Percentiles rank a stretch among this genome's conserved stretches.
Conservation (phyloP, 768 basidiomycete genomes). For the Omphalotus guepiniiformis region DNA sequence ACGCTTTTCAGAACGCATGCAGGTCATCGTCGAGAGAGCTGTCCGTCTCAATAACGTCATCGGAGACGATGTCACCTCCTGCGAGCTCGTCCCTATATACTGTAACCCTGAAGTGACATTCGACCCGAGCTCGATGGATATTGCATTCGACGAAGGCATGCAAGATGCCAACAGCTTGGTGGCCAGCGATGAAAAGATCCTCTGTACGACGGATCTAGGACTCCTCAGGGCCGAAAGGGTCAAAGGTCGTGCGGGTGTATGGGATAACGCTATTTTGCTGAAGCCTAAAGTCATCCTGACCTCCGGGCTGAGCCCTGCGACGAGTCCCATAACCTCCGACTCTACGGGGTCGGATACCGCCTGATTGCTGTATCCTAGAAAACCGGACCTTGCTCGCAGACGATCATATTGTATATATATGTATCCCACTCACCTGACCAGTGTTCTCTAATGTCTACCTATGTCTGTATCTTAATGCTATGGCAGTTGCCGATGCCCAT, state of each 20-base stretch:
- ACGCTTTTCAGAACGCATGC: conserved; percentile 41
- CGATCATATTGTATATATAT: too few species aligned
- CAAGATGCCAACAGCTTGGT: neutral
- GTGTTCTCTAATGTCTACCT: too few species aligned
- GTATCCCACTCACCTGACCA: too few species aligned
- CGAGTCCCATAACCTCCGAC: neutral
- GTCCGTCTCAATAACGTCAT: conserved; percentile 51
- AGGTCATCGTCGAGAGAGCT: conserved; percentile 39
- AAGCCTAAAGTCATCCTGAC: conserved; percentile 54
- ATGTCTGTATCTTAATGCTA: too few species aligned
- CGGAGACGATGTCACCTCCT: conserved; percentile 54
- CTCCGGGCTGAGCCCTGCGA: conserved; percentile 26
- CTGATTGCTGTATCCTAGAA: too few species aligned
- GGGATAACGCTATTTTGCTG: conserved; percentile 44
- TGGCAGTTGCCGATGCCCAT: too few species aligned
- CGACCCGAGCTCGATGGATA: conserved; percentile 40
- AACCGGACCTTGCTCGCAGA: too few species aligned
- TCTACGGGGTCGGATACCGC: neutral
- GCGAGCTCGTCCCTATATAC: conserved; percentile 50
- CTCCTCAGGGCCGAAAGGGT: conserved; percentile 35
- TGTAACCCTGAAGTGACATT: conserved; percentile 38
- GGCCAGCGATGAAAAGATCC: conserved; percentile 20
- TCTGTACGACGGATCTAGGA: conserved; percentile 59
- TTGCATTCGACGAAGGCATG: conserved; percentile 35
- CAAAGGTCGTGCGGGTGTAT: conserved; percentile 38